These are phyloP conservation scores for Quercus dentata DNA, from an alignment of 306 rosid species.

Conservation along the genomic window DNA sequence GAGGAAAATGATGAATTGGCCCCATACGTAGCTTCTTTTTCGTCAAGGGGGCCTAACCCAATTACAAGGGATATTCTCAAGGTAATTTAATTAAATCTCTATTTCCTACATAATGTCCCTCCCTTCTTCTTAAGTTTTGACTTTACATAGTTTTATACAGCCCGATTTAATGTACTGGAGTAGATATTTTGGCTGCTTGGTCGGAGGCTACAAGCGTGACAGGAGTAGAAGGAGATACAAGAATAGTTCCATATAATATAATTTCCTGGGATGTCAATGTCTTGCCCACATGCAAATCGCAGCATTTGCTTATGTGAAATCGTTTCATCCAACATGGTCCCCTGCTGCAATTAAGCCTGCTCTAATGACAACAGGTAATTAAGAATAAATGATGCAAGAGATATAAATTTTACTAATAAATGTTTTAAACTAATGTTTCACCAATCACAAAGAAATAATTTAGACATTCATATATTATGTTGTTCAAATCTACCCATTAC, in stretches of 20 bases:
- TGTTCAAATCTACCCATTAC: no score
- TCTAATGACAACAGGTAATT: conserved; percentile 41
- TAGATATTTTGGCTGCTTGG: conserved; percentile 40
- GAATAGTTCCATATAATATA: background rate
- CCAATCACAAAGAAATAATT: no score
- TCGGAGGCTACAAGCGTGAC: background rate
- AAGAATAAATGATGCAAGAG: no score
- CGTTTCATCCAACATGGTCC: conserved; percentile 47
- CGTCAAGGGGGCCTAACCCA: conserved; percentile 18
- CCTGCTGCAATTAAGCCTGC: conserved; percentile 44
- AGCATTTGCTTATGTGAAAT: conserved; percentile 45
- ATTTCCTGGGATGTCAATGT: conserved; percentile 40
- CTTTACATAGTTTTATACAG: no score
- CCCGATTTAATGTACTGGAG: background rate
- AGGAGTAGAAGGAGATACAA: background rate
- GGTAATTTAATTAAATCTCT: background rate
- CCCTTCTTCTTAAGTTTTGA: no score
- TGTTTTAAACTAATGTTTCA: no score
- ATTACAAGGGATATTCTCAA: no score
- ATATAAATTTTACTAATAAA: no score
- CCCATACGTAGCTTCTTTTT: conserved; percentile 26
- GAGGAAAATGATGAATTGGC: conserved; percentile 11
- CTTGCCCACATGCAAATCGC: conserved; percentile 47
- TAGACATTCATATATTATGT: no score
- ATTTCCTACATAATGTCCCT: conserved; percentile 13